Base-by-base conservation (phyloP, 441 rosid genomes). In the Gossypium aridum region DNA sequence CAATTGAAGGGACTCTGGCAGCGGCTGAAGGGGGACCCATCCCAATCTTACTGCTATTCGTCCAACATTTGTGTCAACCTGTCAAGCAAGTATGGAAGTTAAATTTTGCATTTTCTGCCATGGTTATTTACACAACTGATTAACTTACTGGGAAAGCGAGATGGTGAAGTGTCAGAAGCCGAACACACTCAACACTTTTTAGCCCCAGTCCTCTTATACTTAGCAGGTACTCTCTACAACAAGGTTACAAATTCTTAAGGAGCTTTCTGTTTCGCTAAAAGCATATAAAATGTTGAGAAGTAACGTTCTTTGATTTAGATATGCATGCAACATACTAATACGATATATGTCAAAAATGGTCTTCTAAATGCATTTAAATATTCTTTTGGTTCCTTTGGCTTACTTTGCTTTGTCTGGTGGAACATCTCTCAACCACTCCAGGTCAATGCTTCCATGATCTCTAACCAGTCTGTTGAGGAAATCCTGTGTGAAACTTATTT, bases 31-130 rank as follows among this genome's bases (percentile, higher is more conserved):
- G 2, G 94, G 94, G 56, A 88, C 94, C 92, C 92, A 90, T 75
- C 94, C 94, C 31, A 90, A 84, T 80, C 92, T 83, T 69, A 90
- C 94, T 26, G 92, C 90, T 72, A 90, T 90, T 17, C 92, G 89
- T 17, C 94, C 94, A 72, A 90, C 94, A 82, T 90, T 90, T 4
- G 90, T 90, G 85, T 90, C 94, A 75, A 90, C 94, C 92, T 90
- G 77, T 77, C 64, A 80, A 22, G 64, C 74, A 75, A 53, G 47
- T 61, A 54, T 59, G 47, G 56, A 75, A 63, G 71, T 78, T 71
- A 49, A 64, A 75, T 74, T 28, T 47, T 76, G 70, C 56, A 62
- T 72, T 47, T 25, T 76, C 34, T 59, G 6, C 26, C 60, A 43
- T 14, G 77, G 28, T 70, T 23, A 25, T 43, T 61, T 12, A 55